Conservation (phyloP, 2,329 filamentous ascomycete species). For the Alternaria panax region DNA sequence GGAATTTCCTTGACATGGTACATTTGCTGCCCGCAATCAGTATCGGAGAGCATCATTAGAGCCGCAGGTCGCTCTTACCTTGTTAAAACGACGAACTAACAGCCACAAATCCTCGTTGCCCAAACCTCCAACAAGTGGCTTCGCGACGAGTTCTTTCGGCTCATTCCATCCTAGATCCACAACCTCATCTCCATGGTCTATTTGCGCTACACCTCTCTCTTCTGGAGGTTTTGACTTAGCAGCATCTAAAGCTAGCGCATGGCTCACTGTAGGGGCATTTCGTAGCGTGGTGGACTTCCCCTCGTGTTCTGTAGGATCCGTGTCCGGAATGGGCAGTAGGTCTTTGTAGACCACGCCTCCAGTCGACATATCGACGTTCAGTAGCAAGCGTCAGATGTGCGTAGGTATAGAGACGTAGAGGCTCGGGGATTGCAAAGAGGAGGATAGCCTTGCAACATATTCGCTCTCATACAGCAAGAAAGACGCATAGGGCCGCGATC, state of each 20-base stretch:
- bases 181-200: constrained; percentile 60
- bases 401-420: background rate
- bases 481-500: constrained; percentile 6
- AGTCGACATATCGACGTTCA: constrained; percentile 35
- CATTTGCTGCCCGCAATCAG: constrained; percentile 60
- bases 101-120: constrained; percentile 78
- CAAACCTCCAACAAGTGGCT: constrained; percentile 71
- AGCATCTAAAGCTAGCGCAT: constrained; percentile 54
- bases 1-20: constrained; percentile 74
- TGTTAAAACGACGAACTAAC: constrained; percentile 75
- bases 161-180: constrained; percentile 75
- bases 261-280: constrained; percentile 56
- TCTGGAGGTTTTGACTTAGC: constrained; percentile 44
- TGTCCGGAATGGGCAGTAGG: constrained; percentile 46
- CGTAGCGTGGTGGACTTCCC: constrained; percentile 43
- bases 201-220: constrained; percentile 56
- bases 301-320: constrained; percentile 39
- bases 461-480: constrained; percentile 16
- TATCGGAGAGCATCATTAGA: background rate
- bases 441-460: constrained; percentile 8
- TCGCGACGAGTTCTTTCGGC: constrained; percentile 61
- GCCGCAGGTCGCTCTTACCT: constrained; percentile 53
- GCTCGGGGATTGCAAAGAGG: background rate
- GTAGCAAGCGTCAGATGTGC: constrained; percentile 1
- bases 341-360: constrained; percentile 47